Evolutionary conservation across 805 yeast species (phyloP).

Genomic region (Ogataea saltuana): DNA sequence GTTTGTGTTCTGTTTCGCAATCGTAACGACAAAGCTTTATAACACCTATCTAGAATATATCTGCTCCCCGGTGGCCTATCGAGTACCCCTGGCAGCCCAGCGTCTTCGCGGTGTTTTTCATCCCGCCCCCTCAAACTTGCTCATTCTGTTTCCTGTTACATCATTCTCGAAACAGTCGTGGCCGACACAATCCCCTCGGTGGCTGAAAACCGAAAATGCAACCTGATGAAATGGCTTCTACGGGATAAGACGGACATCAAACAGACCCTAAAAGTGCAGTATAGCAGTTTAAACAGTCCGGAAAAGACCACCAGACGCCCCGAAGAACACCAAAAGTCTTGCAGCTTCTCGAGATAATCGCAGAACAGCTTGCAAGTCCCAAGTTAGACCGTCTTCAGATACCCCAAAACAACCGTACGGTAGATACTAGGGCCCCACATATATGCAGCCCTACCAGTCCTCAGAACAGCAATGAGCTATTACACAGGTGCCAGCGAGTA

Average conservation of each 20-base stretch:
- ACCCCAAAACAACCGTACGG: not conserved
- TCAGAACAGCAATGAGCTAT: constrained; percentile 1
- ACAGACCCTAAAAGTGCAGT: constrained; percentile 1
- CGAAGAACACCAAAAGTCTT: not conserved
- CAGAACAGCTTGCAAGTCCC: too few relatives aligned
- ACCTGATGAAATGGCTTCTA: constrained; percentile 8
- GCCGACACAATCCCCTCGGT: constrained; percentile 1
- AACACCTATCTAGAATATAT: too few relatives aligned
- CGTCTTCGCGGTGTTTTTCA: not conserved
- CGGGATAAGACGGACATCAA: constrained; percentile 5
- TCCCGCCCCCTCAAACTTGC: not conserved
- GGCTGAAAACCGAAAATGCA: constrained; percentile 5
- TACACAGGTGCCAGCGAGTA: constrained; percentile 2
- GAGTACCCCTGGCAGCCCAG: not conserved
- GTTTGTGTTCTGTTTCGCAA: not conserved
- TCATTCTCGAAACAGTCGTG: constrained; percentile 7
- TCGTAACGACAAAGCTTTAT: too few relatives aligned
- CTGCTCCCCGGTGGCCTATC: not conserved
- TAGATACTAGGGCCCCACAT: not conserved
- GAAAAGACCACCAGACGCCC: not conserved
- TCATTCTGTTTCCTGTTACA: not conserved
- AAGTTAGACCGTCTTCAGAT: not conserved
- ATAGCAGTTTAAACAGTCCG: not conserved
- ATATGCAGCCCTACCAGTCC: not conserved
- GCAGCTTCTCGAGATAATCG: not conserved